Percentiles rank a stretch among this genome's conserved stretches.
These are phyloP conservation scores for Kodamaea sagamina DNA, from an alignment of 805 yeast species.

Conservation along the genomic window DNA sequence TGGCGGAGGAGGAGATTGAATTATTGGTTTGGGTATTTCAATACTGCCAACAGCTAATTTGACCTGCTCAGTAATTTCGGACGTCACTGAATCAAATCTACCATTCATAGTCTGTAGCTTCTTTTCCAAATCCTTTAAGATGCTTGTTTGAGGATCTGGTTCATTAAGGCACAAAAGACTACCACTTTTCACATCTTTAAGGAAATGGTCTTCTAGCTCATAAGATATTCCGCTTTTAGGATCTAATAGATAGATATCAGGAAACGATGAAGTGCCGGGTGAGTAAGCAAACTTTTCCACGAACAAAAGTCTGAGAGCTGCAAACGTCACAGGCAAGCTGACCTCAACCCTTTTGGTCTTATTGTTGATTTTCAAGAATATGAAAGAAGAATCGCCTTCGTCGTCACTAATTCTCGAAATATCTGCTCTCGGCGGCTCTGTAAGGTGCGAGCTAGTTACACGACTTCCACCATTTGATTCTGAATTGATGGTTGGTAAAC, in stretches of 20 bases:
- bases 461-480: conserved; percentile 11
- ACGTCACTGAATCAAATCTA: conserved; percentile 20
- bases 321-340: conserved; percentile 48
- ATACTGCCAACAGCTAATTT: conserved; percentile 24
- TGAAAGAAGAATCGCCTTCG: conserved; percentile 12
- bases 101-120: conserved; percentile 18
- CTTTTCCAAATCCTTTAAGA: conserved; percentile 23
- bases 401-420: conserved; percentile 5
- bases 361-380: conserved; percentile 54
- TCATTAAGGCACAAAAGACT: conserved; percentile 61
- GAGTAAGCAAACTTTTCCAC: conserved; percentile 87
- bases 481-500: conserved; percentile 16
- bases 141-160: conserved; percentile 30
- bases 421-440: not conserved
- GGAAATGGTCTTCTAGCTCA: conserved; percentile 71
- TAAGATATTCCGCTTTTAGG: conserved; percentile 60
- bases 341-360: conserved; percentile 56
- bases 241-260: conserved; percentile 75
- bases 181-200: conserved; percentile 62
- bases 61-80: conserved; percentile 19
- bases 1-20: conserved; percentile 14
- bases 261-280: conserved; percentile 70
- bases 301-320: conserved; percentile 66
- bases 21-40: conserved; percentile 21
- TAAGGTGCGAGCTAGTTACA: not conserved